Base-by-base conservation (phyloP, 371 early-diverging fungal species). In the Mucor irregularis region DNA sequence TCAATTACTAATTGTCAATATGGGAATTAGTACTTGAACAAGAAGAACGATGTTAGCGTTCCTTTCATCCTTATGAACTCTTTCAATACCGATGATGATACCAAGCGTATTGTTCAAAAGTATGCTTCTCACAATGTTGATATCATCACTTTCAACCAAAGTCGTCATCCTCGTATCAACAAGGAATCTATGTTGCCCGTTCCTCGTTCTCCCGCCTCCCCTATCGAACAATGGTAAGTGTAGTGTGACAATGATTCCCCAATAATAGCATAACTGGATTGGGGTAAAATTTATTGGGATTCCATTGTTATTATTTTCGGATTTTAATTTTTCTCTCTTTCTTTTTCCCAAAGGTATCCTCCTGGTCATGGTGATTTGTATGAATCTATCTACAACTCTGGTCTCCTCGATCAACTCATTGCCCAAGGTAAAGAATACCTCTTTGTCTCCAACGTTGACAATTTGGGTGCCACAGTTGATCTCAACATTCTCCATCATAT, bases 361-460 rank as follows among this genome's bases (percentile, higher is more conserved):
- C 99, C 99, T 16, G 99, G 99, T 49, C 99, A 99, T 87, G 99
- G 99, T 71, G 99, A 99, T 74, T 71, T 99, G 71, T 99, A 95
- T 70, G 93, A 96, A 64, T 86, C 94, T n/a, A 83, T 99, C 40
- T 80, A 86, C 48, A 95, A 94, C 78, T 94, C 94, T 34, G 99
- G 99, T 25, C 84, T 97, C 52, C 74, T 99, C 59, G 99, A 99
- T 71, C 82, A 95, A 78, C 84, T 99, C 44, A 69, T 99, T 39
- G 86, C 78, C 14, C 91, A 97, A 56, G 99, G 99, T 61, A 99
- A 99, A 69, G 99, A 99, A 74, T 99, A 96, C 71, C 78, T 99
- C 38, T 99, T 99, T 82, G 90, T 99, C 22, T 95, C 96, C 33
- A 99, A 99, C 76, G 94, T 99, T n/a, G 99, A 99, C 75, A 99